Conservation (phyloP, 2,329 filamentous ascomycete genomes). For the Pseudopithomyces chartarum region DNA sequence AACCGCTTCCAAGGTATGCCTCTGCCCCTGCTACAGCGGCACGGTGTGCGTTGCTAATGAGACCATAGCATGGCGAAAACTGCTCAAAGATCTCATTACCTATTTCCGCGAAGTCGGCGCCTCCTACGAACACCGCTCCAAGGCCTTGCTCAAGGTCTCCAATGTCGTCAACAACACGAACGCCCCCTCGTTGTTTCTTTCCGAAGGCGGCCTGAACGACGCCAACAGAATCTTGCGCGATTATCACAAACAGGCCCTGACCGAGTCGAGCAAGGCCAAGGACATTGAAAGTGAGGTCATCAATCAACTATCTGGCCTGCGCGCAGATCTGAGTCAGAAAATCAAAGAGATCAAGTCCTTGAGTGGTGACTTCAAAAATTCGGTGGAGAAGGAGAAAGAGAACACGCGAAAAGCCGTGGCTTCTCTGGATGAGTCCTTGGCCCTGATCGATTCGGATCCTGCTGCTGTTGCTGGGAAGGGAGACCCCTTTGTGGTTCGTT, state of each 20-base stretch:
- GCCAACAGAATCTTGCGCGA: conserved; percentile 78
- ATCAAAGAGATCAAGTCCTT: conserved; percentile 98
- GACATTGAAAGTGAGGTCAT: conserved; percentile 94
- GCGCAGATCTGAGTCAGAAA: conserved; percentile 90
- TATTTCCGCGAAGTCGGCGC: conserved; percentile 93
- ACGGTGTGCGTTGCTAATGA: conserved; percentile 19
- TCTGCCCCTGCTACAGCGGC: not conserved
- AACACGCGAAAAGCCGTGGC: conserved; percentile 78
- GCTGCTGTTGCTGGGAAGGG: conserved; percentile 79
- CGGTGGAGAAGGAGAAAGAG: conserved; percentile 94
- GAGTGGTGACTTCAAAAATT: conserved; percentile 95
- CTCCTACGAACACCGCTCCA: conserved; percentile 85
- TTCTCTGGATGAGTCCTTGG: conserved; percentile 79
- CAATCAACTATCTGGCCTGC: conserved; percentile 79
- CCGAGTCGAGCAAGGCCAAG: conserved; percentile 83
- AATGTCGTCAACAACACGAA: conserved; percentile 82
- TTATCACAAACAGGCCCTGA: conserved; percentile 80
- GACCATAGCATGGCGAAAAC: conserved; percentile 84
- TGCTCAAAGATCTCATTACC: conserved; percentile 89
- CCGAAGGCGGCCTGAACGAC: conserved; percentile 83
- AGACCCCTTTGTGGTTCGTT: conserved; percentile 85
- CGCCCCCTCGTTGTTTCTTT: conserved; percentile 75
- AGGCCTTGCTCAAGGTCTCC: conserved; percentile 79
- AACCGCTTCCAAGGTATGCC: conserved; percentile 83
- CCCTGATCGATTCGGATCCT: conserved; percentile 78